Conservation (phyloP, 306 rosid genomes). For the Alnus rubra region DNA sequence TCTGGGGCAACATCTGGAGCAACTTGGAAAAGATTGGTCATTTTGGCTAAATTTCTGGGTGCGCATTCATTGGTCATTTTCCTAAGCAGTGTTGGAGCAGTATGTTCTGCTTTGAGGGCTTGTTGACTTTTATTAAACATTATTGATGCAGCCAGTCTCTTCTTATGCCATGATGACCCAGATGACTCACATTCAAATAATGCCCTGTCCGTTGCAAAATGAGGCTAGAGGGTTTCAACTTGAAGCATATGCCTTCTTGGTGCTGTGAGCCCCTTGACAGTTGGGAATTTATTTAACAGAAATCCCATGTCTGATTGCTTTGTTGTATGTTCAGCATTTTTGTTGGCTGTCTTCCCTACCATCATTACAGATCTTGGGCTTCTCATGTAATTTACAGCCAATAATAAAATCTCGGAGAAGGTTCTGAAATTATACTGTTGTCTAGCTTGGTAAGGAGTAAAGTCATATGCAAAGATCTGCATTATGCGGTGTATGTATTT, state of each 20-base stretch:
- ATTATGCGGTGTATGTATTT: neutral
- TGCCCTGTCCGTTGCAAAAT: neutral
- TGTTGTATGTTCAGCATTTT: neutral
- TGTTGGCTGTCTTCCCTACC: conserved; percentile 3
- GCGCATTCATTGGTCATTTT: neutral
- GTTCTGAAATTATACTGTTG: conserved; percentile 4
- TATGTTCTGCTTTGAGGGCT: too few relatives aligned
- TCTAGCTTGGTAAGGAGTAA: conserved; percentile 16
- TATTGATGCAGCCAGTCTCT: neutral
- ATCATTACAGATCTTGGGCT: conserved; percentile 2
- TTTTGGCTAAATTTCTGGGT: neutral
- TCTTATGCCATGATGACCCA: neutral
- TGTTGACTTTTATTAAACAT: neutral
- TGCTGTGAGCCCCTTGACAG: neutral
- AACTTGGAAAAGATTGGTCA: neutral
- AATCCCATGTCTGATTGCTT: conserved; percentile 4
- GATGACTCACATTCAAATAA: neutral
- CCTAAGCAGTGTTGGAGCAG: neutral
- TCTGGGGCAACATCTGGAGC: neutral
- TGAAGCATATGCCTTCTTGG: neutral
- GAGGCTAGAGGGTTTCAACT: neutral
- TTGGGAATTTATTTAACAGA: neutral
- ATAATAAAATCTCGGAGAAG: conserved; percentile 3
- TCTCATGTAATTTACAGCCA: conserved; percentile 7
- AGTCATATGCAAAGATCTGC: neutral